Conservation (phyloP, 768 basidiomycete species). For the Tulasnella calospora region DNA sequence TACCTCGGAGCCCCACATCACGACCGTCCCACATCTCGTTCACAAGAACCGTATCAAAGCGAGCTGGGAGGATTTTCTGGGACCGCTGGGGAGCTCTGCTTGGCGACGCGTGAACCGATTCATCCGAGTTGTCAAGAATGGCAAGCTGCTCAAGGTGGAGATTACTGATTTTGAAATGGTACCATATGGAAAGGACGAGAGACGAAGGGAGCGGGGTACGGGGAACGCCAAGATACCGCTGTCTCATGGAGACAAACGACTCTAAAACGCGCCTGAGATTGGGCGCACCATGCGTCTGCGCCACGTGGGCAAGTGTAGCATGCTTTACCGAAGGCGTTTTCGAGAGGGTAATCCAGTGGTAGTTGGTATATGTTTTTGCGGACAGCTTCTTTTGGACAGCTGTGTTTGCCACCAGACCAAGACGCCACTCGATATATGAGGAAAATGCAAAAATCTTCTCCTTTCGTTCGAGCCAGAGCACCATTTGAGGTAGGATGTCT, state of each 20-base stretch:
- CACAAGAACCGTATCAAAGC: constrained; percentile 20
- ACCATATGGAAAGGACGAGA: neutral
- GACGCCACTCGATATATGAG: neutral
- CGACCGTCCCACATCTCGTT: neutral
- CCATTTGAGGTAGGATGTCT: constrained; percentile 11
- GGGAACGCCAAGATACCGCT: neutral
- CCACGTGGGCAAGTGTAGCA: neutral
- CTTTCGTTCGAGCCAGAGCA: constrained; percentile 15
- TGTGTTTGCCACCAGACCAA: too few relatives aligned
- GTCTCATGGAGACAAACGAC: neutral
- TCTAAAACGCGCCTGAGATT: neutral
- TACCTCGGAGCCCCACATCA: neutral
- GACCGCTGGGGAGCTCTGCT: neutral
- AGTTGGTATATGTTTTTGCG: neutral
- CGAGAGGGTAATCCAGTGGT: neutral
- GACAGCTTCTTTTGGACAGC: neutral
- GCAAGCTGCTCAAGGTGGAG: neutral
- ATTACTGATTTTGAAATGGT: neutral
- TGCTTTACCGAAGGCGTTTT: neutral
- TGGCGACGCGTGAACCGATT: neutral
- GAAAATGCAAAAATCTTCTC: constrained; percentile 11
- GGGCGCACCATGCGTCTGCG: too few relatives aligned
- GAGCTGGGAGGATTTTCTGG: neutral
- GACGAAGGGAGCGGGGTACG: neutral
- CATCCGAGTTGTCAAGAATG: neutral